Evolutionary conservation across 2,329 filamentous ascomycete species (phyloP), one percentile per base, ranked within the genome.

Genomic region (Fonsecaea multimorphosa): DNA sequence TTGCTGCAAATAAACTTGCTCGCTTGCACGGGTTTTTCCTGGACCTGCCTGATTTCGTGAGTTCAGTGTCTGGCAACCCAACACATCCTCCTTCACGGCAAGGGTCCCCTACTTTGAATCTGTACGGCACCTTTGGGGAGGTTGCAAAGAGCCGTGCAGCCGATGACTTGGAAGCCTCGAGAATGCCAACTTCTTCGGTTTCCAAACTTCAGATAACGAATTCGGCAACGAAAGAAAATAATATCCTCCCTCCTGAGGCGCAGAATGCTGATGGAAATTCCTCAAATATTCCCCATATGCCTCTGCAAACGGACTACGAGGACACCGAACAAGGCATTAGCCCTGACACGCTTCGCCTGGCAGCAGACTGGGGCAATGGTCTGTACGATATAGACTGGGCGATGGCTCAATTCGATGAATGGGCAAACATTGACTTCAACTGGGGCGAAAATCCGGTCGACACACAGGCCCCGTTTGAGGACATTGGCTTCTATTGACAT

Each of bases 81-180:
- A 22, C 40, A 46, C 40, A 46, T 46, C 40, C 40, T 46, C 22
- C 22, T n/a, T 46, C 40, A n/a, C 40, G 40, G 16, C 40, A 46
- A 46, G 40, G 40, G 5, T 46, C 40, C 40, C 40, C 40, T 22
- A 46, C 16, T 46, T 22, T 46, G 16, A 46, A 46, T 22, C 16
- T 46, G 16, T 46, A 46, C 22, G 40, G 40, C 40, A 46, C 40
- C 16, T 46, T 22, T 22, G 40, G 40, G 3, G 40, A 16, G 22
- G 22, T 46, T n/a, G 40, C 16, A 22, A 46, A 22, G 11, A 46
- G 22, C 22, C 40, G 40, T 46, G 40, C 16, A 11, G 40, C 16
- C 40, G 40, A 46, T 46, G 40, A 46, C 22, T 22, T 46, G 22
- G 40, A 46, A 46, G 16, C 40, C 40, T 22, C 40, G 16, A 46